A percentile compares a stretch with the other conserved stretches of the same genome.
These are phyloP conservation scores for Aurantiochytrium sp. DNA, from an alignment of 108 stramenopile species.

Conservation along the genomic window DNA sequence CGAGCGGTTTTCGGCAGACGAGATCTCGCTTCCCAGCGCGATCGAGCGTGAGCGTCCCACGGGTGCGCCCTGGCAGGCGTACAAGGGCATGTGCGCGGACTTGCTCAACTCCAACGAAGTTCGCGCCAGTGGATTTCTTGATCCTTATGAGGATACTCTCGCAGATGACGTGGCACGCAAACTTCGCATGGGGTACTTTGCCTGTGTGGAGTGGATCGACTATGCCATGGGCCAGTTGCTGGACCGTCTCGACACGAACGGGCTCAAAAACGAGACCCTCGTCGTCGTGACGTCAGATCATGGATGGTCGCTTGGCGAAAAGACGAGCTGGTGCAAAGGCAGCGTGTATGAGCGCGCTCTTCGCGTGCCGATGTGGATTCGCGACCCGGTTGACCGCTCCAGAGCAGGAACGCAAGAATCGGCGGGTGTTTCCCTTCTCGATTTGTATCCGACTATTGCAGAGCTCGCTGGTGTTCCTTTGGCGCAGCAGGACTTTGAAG, in stretches of 20 bases:
- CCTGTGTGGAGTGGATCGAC: background rate
- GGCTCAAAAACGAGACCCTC: background rate
- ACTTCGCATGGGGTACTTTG: background rate
- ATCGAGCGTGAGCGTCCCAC: background rate
- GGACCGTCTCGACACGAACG: background rate
- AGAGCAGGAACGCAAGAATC: background rate
- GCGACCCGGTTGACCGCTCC: background rate
- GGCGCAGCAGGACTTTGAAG: background rate
- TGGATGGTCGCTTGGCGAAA: background rate
- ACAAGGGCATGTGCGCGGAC: background rate
- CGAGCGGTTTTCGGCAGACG: background rate
- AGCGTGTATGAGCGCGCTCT: background rate
- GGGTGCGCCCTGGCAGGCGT: background rate
- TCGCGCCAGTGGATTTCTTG: background rate
- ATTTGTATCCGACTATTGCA: background rate
- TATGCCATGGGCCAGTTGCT: background rate
- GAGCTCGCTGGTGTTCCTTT: background rate
- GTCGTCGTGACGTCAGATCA: slow-evolving; percentile 14
- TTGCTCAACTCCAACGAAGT: background rate
- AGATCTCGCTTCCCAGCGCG: background rate
- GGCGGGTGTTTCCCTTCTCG: background rate
- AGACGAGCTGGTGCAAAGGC: slow-evolving; percentile 15
- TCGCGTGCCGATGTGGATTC: slow-evolving; percentile 2
- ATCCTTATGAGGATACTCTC: background rate
- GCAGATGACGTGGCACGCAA: background rate